A percentile compares a stretch with the other conserved stretches of the same genome.
These are phyloP conservation scores for Leucocoprinus leucothites DNA, from an alignment of 768 basidiomycete species.

Conservation along the genomic window DNA sequence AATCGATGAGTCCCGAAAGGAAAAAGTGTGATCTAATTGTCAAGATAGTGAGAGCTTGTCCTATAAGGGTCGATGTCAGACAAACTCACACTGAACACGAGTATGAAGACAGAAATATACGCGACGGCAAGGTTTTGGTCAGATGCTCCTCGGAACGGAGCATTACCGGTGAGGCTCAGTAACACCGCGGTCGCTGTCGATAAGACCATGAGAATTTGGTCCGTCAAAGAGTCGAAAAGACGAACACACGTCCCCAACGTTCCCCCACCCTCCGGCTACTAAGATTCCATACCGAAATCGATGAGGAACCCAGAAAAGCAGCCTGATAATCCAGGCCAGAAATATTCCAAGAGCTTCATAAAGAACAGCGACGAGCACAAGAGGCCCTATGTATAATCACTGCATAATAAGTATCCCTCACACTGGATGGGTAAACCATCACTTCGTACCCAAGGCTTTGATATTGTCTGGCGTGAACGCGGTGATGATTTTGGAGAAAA, in stretches of 20 bases:
- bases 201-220: background rate
- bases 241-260: constrained; percentile 71
- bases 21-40: constrained; percentile 56
- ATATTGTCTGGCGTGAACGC: constrained; percentile 60
- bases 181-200: constrained; percentile 59
- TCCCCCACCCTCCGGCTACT: constrained; percentile 66
- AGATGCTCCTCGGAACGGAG: constrained; percentile 55
- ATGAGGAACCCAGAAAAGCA: constrained; percentile 75
- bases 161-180: constrained; percentile 54
- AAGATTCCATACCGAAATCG: constrained; percentile 71
- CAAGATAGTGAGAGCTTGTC: background rate
- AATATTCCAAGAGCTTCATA: constrained; percentile 56
- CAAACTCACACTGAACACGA: constrained; percentile 53
- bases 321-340: constrained; percentile 53
- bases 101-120: constrained; percentile 59
- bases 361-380: constrained; percentile 55
- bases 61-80: background rate
- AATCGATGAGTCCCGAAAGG: constrained; percentile 55
- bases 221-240: constrained; percentile 4
- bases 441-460: constrained; percentile 41
- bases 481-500: constrained; percentile 73
- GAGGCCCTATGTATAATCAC: constrained; percentile 47
- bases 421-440: constrained; percentile 1
- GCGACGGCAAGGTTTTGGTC: constrained; percentile 66
- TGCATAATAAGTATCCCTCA: background rate